A percentile compares a stretch with the other conserved stretches of the same genome.
Conservation (phyloP, 2,329 filamentous ascomycete species). For the Cladosporium colombiae region DNA sequence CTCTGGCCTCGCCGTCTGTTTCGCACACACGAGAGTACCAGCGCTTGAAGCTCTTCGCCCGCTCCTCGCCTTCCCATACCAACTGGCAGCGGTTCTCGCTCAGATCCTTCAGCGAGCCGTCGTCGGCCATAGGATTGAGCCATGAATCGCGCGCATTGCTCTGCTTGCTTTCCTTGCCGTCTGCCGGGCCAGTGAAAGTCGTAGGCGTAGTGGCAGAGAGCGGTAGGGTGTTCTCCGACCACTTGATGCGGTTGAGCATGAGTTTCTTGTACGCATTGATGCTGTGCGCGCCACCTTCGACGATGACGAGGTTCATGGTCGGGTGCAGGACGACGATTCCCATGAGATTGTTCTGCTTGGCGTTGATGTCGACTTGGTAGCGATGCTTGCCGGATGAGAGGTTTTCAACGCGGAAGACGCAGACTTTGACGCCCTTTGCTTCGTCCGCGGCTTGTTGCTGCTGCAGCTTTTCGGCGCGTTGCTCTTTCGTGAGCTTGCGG, state of each 20-base stretch:
- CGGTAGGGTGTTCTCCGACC: conserved; percentile 83
- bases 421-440: conserved; percentile 77
- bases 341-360: conserved; percentile 82
- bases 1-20: conserved; percentile 84
- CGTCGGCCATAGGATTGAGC: conserved; percentile 77
- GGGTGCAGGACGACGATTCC: conserved; percentile 93
- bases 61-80: conserved; percentile 89
- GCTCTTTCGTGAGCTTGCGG: conserved; percentile 83
- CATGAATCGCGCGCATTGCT: conserved; percentile 57
- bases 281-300: conserved; percentile 84
- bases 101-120: conserved; percentile 77
- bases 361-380: conserved; percentile 90
- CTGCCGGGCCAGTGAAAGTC: conserved; percentile 34
- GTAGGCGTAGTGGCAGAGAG: conserved; percentile 44
- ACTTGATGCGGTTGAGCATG: conserved; percentile 90
- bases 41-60: conserved; percentile 76
- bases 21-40: conserved; percentile 92
- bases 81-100: conserved; percentile 78
- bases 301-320: conserved; percentile 82
- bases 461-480: conserved; percentile 80
- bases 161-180: conserved; percentile 25
- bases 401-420: conserved; percentile 86
- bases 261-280: conserved; percentile 87
- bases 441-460: conserved; percentile 85
- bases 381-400: conserved; percentile 89